A percentile compares a stretch with the other conserved stretches of the same genome.
These are phyloP conservation scores for Parasitella parasitica DNA, from an alignment of 371 early-diverging fungal genomes.

Conservation along the genomic window DNA sequence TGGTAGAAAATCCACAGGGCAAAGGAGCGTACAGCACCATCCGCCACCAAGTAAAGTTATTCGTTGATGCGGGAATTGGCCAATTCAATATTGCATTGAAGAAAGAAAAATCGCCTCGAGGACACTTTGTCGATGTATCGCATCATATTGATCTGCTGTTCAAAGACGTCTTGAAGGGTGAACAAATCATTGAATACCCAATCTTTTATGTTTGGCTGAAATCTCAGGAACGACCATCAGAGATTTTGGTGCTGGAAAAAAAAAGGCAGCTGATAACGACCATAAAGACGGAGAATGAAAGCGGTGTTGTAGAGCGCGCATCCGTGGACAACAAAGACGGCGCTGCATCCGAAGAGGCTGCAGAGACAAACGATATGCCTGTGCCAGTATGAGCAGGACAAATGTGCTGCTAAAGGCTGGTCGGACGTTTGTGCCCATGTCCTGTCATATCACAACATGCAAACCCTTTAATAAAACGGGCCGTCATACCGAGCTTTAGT, in stretches of 20 bases:
- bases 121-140: constrained; percentile 31
- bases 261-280: constrained; percentile 15
- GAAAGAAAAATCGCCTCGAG: constrained; percentile 32
- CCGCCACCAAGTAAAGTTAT: constrained; percentile 35
- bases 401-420: neutral
- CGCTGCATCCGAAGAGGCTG: neutral
- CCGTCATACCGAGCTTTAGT: neutral
- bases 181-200: constrained; percentile 44
- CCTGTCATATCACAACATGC: neutral
- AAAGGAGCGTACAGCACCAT: constrained; percentile 26
- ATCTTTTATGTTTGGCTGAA: constrained; percentile 41
- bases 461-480: neutral
- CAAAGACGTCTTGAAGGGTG: constrained; percentile 28
- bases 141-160: constrained; percentile 20
- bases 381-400: no score
- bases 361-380: no score
- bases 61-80: constrained; percentile 32
- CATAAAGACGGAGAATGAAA: neutral
- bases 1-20: constrained; percentile 32
- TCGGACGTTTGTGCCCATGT: neutral
- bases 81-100: constrained; percentile 36
- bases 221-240: constrained; percentile 17
- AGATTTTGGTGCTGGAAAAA: constrained; percentile 25
- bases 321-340: neutral
- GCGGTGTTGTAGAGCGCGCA: neutral